Conservation (phyloP, 139 green algal species). For the Volvox africanus region DNA sequence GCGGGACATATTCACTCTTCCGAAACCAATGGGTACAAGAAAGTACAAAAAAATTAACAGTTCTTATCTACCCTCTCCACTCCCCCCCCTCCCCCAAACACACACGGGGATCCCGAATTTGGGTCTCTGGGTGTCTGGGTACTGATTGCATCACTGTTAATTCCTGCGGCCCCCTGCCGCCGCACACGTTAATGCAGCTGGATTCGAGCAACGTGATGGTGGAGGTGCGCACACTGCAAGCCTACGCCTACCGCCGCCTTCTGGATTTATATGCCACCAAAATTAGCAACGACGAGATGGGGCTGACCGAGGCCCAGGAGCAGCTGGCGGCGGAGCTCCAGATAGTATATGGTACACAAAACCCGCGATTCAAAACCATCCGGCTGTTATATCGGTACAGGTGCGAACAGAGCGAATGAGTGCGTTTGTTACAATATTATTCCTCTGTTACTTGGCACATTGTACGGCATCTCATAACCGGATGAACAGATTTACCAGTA, state of each 20-base stretch:
- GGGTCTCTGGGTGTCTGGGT: no score
- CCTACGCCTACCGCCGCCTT: constrained; percentile 37
- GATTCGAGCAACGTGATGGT: constrained; percentile 33
- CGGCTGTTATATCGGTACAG: constrained; percentile 4
- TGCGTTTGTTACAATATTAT: no score
- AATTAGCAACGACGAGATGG: not conserved
- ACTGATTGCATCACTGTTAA: no score
- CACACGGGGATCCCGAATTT: no score
- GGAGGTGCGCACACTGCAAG: constrained; percentile 28
- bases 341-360: not conserved
- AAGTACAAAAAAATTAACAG: no score
- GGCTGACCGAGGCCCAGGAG: not conserved
- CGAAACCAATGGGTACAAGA: no score
- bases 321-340: not conserved
- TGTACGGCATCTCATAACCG: no score
- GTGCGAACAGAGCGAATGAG: not conserved
- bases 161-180: not conserved
- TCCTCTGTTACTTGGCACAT: no score
- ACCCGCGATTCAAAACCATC: constrained; percentile 1
- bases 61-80: no score
- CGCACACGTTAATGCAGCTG: not conserved
- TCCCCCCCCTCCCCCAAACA: no score
- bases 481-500: no score
- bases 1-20: no score
- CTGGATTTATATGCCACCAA: constrained; percentile 21